Evolutionary conservation across 768 basidiomycete genomes (phyloP).

Genomic region (Mycena indigotica): DNA sequence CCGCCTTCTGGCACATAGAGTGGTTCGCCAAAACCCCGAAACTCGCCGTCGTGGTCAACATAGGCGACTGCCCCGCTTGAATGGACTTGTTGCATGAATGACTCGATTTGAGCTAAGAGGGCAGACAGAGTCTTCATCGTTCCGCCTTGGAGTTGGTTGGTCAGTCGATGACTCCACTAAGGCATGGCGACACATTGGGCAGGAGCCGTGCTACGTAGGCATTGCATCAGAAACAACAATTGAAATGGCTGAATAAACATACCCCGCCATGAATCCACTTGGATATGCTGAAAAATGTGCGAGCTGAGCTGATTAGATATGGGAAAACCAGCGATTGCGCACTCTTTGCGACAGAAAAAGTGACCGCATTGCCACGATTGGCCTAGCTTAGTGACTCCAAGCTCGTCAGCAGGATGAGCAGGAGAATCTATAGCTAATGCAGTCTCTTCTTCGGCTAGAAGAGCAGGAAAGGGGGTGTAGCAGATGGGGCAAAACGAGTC

Average conservation of each 20-base stretch:
- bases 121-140: constrained; percentile 8
- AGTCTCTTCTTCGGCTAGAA: constrained; percentile 74
- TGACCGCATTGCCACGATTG: constrained; percentile 61
- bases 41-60: constrained; percentile 23
- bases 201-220: constrained; percentile 55
- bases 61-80: constrained; percentile 15
- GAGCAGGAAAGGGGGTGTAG: constrained; percentile 64
- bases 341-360: constrained; percentile 84
- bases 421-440: constrained; percentile 79
- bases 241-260: constrained; percentile 27
- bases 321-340: constrained; percentile 18
- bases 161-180: constrained; percentile 35
- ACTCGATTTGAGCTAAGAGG: constrained; percentile 10
- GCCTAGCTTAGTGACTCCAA: constrained; percentile 68
- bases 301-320: constrained; percentile 21
- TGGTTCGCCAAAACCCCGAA: constrained; percentile 16
- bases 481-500: constrained; percentile 80
- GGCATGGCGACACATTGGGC: constrained; percentile 63
- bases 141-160: constrained; percentile 9
- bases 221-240: neutral
- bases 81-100: constrained; percentile 17
- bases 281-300: constrained; percentile 52
- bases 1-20: constrained; percentile 12
- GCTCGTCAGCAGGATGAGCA: constrained; percentile 65
- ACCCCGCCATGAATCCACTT: constrained; percentile 66